Base-by-base conservation (phyloP, 1,284 basidiomycete species). In the Chondrostereum purpureum region DNA sequence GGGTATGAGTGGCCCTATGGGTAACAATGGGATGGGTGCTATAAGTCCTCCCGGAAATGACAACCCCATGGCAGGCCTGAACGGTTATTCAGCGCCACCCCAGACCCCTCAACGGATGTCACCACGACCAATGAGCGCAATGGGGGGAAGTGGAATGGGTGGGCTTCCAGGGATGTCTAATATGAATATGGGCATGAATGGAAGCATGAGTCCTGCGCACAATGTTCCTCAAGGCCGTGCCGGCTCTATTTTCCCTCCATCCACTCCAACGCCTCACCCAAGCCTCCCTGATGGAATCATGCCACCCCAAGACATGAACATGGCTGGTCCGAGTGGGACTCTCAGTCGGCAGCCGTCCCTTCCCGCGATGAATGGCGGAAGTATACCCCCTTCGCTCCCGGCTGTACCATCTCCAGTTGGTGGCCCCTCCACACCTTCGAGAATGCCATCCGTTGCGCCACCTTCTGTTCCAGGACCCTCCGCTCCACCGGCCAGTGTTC, bases 141-240 rank as follows among this genome's bases (percentile, higher is more conserved):
- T 31, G 27, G 27, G 27, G n/a, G n/a, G 27, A 8, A 31, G 27
- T n/a, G 27, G 27, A 8, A 31, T 31, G n/a, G 27, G 27, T 8
- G 27, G 27, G 27, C 8, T 31, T 31, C 27, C n/a, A 8, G 27
- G 27, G n/a, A 31, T 31, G 27, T 8, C 8, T 8, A n/a, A 8
- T 8, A 8, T 31, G n/a, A 45, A 24, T 24, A 52, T 55, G 48
- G 50, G 51, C 41, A 52, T 47, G 38, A 48, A 50, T n/a, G 20
- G 21, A n/a, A 35, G 33, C 27, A 17, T 16, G 12, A 18, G 39
- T n/a, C 21, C 4, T 14, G 16, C 17, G 4, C 45, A 43, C 22
- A 20, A 16, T 6, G 20, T 21, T 14, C 12, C 42, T 21, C 46
- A 24, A 17, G 3, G 42, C n/a, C 27, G 22, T n/a, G 42, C 41